Conservation (phyloP, 208 protist genomes). For the Wallacemonas collosoma region DNA sequence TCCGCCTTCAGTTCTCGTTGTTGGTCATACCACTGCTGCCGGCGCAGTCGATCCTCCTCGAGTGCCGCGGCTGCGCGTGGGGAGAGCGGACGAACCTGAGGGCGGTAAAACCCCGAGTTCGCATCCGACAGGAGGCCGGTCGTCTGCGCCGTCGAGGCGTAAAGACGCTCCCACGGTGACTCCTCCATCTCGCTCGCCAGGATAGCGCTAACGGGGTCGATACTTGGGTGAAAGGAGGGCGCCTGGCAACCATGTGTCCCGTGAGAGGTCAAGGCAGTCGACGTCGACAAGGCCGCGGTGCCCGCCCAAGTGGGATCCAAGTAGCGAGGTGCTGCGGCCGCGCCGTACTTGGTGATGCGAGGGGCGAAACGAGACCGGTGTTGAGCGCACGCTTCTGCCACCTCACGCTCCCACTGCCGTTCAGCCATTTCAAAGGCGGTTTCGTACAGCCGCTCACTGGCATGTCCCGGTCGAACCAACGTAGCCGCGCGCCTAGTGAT, state of each 20-base stretch:
- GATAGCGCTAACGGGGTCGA: slow-evolving; percentile 67
- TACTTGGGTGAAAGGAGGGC: slow-evolving; percentile 43
- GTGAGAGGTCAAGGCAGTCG: no score
- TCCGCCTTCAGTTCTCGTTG: slow-evolving; percentile 38
- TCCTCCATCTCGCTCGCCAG: slow-evolving; percentile 5
- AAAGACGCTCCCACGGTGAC: not conserved
- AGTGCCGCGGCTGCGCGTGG: slow-evolving; percentile 36
- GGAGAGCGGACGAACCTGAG: slow-evolving; percentile 26
- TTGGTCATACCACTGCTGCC: slow-evolving; percentile 34
- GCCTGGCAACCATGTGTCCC: no score
- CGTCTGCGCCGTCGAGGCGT: not conserved
- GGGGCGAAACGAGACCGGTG: slow-evolving; percentile 44
- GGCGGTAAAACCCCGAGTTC: slow-evolving; percentile 2
- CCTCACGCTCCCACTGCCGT: slow-evolving; percentile 43
- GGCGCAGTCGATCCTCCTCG: slow-evolving; percentile 46
- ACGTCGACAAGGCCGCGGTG: no score
- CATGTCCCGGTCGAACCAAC: slow-evolving; percentile 43
- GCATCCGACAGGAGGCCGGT: not conserved
- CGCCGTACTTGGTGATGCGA: slow-evolving; percentile 45
- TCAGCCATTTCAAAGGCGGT: slow-evolving; percentile 42
- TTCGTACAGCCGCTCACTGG: slow-evolving; percentile 54
- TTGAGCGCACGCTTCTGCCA: slow-evolving; percentile 4
- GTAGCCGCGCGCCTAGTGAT: slow-evolving; percentile 67
- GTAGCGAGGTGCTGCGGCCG: slow-evolving; percentile 30
- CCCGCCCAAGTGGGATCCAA: not conserved